phyloP scores from a whole-genome alignment of 257 asterid genomes.

The Solanum etuberosum region DNA sequence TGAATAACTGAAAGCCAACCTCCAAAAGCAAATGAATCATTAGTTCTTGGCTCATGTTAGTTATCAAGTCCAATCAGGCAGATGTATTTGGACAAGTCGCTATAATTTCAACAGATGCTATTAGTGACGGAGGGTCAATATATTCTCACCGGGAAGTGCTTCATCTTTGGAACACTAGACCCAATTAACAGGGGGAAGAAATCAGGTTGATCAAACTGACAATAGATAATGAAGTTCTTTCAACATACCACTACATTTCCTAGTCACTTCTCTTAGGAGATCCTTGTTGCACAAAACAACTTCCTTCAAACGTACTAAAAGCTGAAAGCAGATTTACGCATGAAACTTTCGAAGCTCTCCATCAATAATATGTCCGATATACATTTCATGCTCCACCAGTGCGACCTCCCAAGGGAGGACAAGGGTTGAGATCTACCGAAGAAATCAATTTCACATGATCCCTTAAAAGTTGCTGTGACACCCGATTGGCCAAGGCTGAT shows the following conservation, averaged over 20 bases:
- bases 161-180: neutral
- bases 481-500: conserved; percentile 64
- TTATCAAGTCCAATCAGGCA: conserved; percentile 9
- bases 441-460: conserved; percentile 47
- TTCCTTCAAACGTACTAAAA: neutral
- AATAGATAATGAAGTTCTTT: neutral
- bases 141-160: conserved; percentile 6
- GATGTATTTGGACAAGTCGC: conserved; percentile 29
- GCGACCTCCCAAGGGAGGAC: conserved; percentile 38
- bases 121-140: neutral
- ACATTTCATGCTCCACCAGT: conserved; percentile 25
- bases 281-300: conserved; percentile 3
- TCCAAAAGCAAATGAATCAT: conserved; percentile 17
- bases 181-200: neutral
- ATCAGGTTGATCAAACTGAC: neutral
- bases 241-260: neutral
- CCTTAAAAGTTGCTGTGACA: conserved; percentile 57
- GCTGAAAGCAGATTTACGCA: neutral
- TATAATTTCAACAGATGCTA: neutral
- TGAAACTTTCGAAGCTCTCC: conserved; percentile 5
- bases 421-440: conserved; percentile 37
- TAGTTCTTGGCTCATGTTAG: conserved; percentile 21
- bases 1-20: conserved; percentile 20
- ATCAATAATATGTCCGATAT: neutral
- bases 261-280: neutral